Evolutionary conservation across 345 rosid species (phyloP).

Genomic region (Sonneratia caseolaris): DNA sequence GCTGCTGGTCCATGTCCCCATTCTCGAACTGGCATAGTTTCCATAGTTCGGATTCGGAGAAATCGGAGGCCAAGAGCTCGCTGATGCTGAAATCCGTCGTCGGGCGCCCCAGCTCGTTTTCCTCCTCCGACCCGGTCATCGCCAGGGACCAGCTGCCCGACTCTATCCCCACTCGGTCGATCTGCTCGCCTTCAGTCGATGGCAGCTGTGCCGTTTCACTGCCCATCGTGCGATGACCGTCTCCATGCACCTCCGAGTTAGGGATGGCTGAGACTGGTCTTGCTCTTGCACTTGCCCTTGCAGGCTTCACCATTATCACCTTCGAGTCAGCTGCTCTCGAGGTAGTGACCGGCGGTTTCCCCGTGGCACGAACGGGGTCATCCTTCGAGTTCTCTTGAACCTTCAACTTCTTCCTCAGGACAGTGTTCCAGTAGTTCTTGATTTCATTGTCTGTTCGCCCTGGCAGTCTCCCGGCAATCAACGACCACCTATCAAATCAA

Average conservation of each 20-base stretch:
- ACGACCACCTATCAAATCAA: conserved; percentile 22
- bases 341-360: not conserved
- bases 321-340: not conserved
- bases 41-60: conserved; percentile 19
- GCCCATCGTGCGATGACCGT: too few species aligned
- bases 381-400: not conserved
- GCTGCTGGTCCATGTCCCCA: conserved; percentile 1
- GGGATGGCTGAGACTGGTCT: not conserved
- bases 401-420: conserved; percentile 19
- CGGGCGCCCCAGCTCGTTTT: conserved; percentile 1
- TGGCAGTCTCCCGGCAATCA: conserved; percentile 37
- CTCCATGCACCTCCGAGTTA: not conserved
- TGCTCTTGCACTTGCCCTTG: not conserved
- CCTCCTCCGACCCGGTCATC: not conserved
- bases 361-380: not conserved
- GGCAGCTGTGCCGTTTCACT: not conserved
- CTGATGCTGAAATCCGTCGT: conserved; percentile 12
- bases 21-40: conserved; percentile 9
- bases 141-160: not conserved
- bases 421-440: conserved; percentile 41
- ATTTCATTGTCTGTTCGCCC: conserved; percentile 50
- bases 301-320: not conserved
- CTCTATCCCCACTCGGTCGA: not conserved
- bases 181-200: not conserved
- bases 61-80: conserved; percentile 15